Evolutionary conservation across 129 eudicot species (phyloP).

Genomic region (Chrysanthemum makinoi): DNA sequence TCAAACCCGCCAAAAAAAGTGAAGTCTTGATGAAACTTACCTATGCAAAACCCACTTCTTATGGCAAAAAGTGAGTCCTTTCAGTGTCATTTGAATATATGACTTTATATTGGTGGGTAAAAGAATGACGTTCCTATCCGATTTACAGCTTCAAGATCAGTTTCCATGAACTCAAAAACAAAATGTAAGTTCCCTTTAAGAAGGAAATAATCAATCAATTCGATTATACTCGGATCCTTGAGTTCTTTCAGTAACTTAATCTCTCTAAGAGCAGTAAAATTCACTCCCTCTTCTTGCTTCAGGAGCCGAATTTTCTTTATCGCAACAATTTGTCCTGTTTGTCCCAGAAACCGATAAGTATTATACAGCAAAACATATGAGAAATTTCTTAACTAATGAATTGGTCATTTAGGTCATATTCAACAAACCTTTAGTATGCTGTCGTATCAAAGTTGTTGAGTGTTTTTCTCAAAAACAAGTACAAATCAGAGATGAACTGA

Average conservation of each 20-base stretch:
- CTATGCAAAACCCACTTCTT: slow-evolving; percentile 98
- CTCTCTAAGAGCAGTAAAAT: slow-evolving; percentile 93
- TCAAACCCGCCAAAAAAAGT: not conserved
- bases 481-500: too few species aligned
- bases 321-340: slow-evolving; percentile 95
- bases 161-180: slow-evolving; percentile 97
- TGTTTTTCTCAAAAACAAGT: too few species aligned
- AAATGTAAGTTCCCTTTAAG: slow-evolving; percentile 92
- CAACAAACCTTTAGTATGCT: too few species aligned
- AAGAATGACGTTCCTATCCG: slow-evolving; percentile 86
- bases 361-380: not conserved
- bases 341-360: slow-evolving; percentile 22
- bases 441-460: too few species aligned
- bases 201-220: slow-evolving; percentile 87
- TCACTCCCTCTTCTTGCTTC: slow-evolving; percentile 92
- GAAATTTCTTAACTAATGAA: too few species aligned
- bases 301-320: slow-evolving; percentile 93
- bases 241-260: slow-evolving; percentile 94
- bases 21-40: slow-evolving; percentile 26
- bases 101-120: slow-evolving; percentile 94
- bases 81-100: slow-evolving; percentile 86
- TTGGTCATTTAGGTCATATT: too few species aligned
- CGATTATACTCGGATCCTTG: slow-evolving; percentile 80
- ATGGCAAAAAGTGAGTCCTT: slow-evolving; percentile 91
- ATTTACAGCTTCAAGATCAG: slow-evolving; percentile 95